phyloP scores from a whole-genome alignment of 2,329 filamentous ascomycete species.

The Trichoderma oligosporum region DNA sequence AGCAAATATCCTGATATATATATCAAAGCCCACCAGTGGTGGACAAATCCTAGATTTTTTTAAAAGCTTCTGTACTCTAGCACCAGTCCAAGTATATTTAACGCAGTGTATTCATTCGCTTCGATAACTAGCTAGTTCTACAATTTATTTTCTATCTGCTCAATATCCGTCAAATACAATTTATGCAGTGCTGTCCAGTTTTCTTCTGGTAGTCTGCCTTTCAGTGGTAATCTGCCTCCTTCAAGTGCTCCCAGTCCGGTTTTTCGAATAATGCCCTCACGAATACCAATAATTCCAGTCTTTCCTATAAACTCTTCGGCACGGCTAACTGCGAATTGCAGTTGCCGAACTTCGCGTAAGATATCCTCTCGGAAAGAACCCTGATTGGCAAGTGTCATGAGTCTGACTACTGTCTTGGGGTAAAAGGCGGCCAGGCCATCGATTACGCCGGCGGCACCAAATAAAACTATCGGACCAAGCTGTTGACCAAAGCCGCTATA shows the following conservation, averaged over 20 bases:
- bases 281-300: slow-evolving; percentile 61
- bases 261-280: slow-evolving; percentile 58
- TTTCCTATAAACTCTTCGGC: slow-evolving; percentile 60
- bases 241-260: slow-evolving; percentile 56
- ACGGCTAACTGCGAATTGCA: slow-evolving; percentile 59
- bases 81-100: background rate
- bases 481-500: slow-evolving; percentile 66
- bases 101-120: background rate
- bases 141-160: slow-evolving; percentile 8
- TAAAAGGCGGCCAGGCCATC: slow-evolving; percentile 62
- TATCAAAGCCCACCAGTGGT: too few species aligned
- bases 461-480: slow-evolving; percentile 55
- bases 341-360: slow-evolving; percentile 31
- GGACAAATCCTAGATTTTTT: too few species aligned
- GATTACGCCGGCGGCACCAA: slow-evolving; percentile 58
- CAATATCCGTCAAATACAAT: slow-evolving; percentile 9
- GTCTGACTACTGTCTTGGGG: slow-evolving; percentile 54
- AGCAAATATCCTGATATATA: too few species aligned
- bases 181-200: slow-evolving; percentile 30
- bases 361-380: background rate
- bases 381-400: slow-evolving; percentile 45
- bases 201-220: slow-evolving; percentile 54
- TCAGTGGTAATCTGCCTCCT: slow-evolving; percentile 56
- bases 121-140: background rate
- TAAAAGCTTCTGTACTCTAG: too few species aligned